Evolutionary conservation across 2,329 filamentous ascomycete species (phyloP), one percentile per base, ranked within the genome.

Genomic region (Albophoma yamanashiensis): DNA sequence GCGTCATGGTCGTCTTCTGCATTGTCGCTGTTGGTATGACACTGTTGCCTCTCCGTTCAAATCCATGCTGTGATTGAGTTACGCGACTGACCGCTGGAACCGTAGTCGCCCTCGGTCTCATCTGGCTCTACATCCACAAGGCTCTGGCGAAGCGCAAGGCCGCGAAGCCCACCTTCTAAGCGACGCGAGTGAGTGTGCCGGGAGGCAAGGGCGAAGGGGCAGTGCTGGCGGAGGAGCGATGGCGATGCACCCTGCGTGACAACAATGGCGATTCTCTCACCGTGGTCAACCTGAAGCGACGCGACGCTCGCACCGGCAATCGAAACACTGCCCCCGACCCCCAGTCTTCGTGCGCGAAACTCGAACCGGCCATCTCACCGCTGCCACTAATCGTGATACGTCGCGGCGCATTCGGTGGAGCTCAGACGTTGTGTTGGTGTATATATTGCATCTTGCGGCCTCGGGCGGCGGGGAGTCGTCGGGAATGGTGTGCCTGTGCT

Each of bases 1-100:
- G 76, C 67, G 73, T 76, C 64, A 69, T 78, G 62, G 70, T 76
- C 58, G 76, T 78, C 64, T 76, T 78, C 66, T 73, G 70, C 67
- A 78, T 78, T 59, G 70, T 78, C 64, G 73, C 71, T 61, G 58
- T 76, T 57, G 74, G 74, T 76, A 73, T 55, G 73, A 20, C 58
- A n/a, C 27, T 36, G 20, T 27, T 43, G 50, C 20, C 50, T 20
- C 20, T 53, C 12, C 20, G 20, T 22, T 20, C 20, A 36, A 38
- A 7, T 34, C 22, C 20, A 34, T 34, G 20, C 50, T 38, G 50
- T 11, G 5, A 6, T 36, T 7, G 20, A 38, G 5, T 38, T 3
- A 11, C 36, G 11, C 25, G 52, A 39, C 58, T 56, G 25, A 56
- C 42, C 15, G 20, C 52, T n/a, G 27, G 45, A 1, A 34, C 7